Percentiles rank a stretch among this genome's conserved stretches.
These are phyloP conservation scores for Suhomyces terraborum DNA, from an alignment of 1,139 yeast species.

Conservation along the genomic window DNA sequence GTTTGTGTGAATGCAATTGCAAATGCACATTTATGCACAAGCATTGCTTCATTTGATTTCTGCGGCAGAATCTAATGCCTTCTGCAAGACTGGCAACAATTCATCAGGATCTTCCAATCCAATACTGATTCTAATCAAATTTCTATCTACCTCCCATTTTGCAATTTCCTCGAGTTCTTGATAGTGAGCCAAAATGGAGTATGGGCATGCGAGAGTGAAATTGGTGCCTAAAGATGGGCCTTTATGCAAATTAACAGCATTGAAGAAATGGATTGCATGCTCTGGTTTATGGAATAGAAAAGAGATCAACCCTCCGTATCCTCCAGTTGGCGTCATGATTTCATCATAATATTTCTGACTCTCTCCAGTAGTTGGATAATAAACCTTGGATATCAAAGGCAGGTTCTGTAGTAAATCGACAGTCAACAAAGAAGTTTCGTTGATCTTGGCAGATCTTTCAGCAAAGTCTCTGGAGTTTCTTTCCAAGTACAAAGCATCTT, in stretches of 20 bases:
- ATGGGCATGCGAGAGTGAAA: conserved; percentile 90
- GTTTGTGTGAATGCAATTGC: too few species aligned
- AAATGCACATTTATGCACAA: background rate
- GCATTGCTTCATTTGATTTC: background rate
- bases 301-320: conserved; percentile 91
- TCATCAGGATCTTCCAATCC: conserved; percentile 70
- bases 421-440: conserved; percentile 61
- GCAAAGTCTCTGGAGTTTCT: conserved; percentile 90
- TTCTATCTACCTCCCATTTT: conserved; percentile 81
- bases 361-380: conserved; percentile 64
- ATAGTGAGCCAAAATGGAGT: conserved; percentile 86
- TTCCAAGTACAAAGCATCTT: conserved; percentile 90
- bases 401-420: conserved; percentile 50
- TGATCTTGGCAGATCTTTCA: conserved; percentile 64
- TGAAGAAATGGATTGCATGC: conserved; percentile 74
- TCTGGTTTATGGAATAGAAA: conserved; percentile 67
- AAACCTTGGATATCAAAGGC: conserved; percentile 61
- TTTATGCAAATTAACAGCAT: conserved; percentile 73
- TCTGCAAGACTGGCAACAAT: conserved; percentile 56
- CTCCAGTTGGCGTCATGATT: conserved; percentile 69
- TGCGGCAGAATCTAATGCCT: conserved; percentile 60
- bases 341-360: conserved; percentile 69
- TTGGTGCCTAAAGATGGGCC: conserved; percentile 96
- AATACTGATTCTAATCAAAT: conserved; percentile 79
- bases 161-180: conserved; percentile 79